A percentile compares a stretch with the other conserved stretches of the same genome.
These are phyloP conservation scores for Fusarium decemcellulare DNA, from an alignment of 2,329 filamentous ascomycete species.

Conservation along the genomic window DNA sequence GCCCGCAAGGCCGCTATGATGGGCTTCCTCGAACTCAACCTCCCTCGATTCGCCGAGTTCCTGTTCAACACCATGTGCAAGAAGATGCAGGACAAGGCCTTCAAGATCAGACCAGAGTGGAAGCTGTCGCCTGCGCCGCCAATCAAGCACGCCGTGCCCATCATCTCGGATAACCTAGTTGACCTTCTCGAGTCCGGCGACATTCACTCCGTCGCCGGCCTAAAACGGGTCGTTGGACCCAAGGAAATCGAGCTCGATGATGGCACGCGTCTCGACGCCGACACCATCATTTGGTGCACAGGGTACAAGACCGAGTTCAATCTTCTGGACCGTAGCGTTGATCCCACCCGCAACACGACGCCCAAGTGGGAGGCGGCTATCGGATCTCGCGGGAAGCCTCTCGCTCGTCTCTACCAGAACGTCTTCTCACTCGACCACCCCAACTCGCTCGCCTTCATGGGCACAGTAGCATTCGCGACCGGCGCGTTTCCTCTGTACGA, in stretches of 20 bases:
- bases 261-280: constrained; percentile 46
- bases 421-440: constrained; percentile 60
- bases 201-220: constrained; percentile 51
- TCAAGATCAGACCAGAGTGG: constrained; percentile 48
- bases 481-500: constrained; percentile 56
- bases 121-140: constrained; percentile 45
- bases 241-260: constrained; percentile 48
- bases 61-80: constrained; percentile 42
- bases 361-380: constrained; percentile 42
- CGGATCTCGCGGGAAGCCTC: constrained; percentile 46
- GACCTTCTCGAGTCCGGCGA: constrained; percentile 55
- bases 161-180: constrained; percentile 47
- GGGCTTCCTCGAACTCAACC: constrained; percentile 46
- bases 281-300: constrained; percentile 53
- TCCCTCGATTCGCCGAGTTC: constrained; percentile 41
- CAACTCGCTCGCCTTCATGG: constrained; percentile 60
- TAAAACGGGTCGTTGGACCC: constrained; percentile 43
- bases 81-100: constrained; percentile 42
- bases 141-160: constrained; percentile 41
- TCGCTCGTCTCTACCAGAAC: constrained; percentile 59
- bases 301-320: constrained; percentile 53
- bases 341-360: constrained; percentile 45
- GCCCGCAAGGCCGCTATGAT: constrained; percentile 50
- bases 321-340: constrained; percentile 45
- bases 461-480: constrained; percentile 53